Conservation (phyloP, 805 yeast species). For the Candida quercuum region DNA sequence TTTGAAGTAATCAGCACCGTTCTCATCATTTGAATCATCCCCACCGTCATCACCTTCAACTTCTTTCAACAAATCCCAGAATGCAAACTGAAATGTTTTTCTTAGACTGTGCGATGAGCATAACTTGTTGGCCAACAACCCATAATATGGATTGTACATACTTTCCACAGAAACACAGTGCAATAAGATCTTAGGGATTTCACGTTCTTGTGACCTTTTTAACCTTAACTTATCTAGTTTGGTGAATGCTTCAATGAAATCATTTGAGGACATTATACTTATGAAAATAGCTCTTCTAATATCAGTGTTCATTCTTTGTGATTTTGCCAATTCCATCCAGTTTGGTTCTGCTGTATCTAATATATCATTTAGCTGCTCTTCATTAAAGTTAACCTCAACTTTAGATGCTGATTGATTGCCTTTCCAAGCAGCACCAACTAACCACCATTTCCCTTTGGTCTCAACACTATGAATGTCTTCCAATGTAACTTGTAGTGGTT, state of each 20-base stretch:
- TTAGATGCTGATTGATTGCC: constrained; percentile 36
- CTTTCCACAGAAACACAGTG: constrained; percentile 86
- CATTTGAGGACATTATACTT: constrained; percentile 92
- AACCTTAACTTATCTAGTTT: constrained; percentile 75
- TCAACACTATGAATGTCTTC: constrained; percentile 76
- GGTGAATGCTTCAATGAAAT: constrained; percentile 80
- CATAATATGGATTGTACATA: constrained; percentile 85
- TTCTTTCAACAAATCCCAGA: constrained; percentile 82
- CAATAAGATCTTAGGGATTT: constrained; percentile 76
- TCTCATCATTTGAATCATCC: constrained; percentile 31
- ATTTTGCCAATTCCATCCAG: constrained; percentile 81
- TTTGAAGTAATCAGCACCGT: constrained; percentile 23
- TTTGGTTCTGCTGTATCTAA: constrained; percentile 46
- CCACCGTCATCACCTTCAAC: constrained; percentile 52
- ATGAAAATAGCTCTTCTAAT: constrained; percentile 90
- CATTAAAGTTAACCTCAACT: constrained; percentile 19
- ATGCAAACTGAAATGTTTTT: constrained; percentile 80
- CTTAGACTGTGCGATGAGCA: constrained; percentile 70
- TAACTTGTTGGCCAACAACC: constrained; percentile 68
- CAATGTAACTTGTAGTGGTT: constrained; percentile 79
- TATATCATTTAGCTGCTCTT: constrained; percentile 14
- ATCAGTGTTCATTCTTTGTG: constrained; percentile 93
- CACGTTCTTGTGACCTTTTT: constrained; percentile 76
- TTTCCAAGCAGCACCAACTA: constrained; percentile 97
- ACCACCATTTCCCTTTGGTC: constrained; percentile 96